Evolutionary conservation across 2,329 filamentous ascomycete genomes (phyloP).

Genomic region (Rugonectria rugulosa): DNA sequence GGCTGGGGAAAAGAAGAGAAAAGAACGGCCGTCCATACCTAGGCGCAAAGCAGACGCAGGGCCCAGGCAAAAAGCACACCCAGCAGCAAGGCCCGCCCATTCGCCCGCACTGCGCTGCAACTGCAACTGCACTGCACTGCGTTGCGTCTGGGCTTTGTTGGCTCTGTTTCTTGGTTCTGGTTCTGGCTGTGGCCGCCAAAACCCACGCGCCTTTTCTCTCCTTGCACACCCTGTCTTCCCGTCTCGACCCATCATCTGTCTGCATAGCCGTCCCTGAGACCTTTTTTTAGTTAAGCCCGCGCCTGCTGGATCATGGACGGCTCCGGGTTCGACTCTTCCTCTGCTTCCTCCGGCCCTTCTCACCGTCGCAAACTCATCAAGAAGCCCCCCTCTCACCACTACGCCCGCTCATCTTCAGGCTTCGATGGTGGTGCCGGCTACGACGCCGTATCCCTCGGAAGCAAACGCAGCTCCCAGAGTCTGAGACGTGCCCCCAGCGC

Average conservation of each 20-base stretch:
- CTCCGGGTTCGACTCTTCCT: constrained; percentile 46
- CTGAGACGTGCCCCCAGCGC: constrained; percentile 68
- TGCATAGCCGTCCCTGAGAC: constrained; percentile 38
- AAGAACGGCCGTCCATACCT: no score
- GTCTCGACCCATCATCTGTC: constrained; percentile 37
- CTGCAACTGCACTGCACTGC: constrained; percentile 29
- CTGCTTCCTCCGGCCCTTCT: constrained; percentile 53
- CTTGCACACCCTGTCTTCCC: constrained; percentile 38
- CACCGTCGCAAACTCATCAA: constrained; percentile 70
- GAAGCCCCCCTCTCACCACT: constrained; percentile 62
- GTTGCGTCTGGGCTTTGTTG: constrained; percentile 33
- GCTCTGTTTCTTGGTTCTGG: constrained; percentile 23
- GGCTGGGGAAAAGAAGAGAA: constrained; percentile 1
- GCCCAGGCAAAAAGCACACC: constrained; percentile 16
- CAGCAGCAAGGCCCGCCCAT: constrained; percentile 18
- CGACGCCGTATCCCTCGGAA: constrained; percentile 65
- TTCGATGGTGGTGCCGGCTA: constrained; percentile 55
- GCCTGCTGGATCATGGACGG: constrained; percentile 55
- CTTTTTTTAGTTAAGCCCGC: constrained; percentile 39
- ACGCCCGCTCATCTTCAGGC: constrained; percentile 56
- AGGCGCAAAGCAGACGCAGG: constrained; percentile 14
- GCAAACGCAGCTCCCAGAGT: constrained; percentile 70
- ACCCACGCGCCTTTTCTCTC: constrained; percentile 30
- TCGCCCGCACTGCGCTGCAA: constrained; percentile 26
- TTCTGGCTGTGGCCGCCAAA: constrained; percentile 27